Conservation (phyloP, 2,329 filamentous ascomycete genomes). For the Metarhizium album region DNA sequence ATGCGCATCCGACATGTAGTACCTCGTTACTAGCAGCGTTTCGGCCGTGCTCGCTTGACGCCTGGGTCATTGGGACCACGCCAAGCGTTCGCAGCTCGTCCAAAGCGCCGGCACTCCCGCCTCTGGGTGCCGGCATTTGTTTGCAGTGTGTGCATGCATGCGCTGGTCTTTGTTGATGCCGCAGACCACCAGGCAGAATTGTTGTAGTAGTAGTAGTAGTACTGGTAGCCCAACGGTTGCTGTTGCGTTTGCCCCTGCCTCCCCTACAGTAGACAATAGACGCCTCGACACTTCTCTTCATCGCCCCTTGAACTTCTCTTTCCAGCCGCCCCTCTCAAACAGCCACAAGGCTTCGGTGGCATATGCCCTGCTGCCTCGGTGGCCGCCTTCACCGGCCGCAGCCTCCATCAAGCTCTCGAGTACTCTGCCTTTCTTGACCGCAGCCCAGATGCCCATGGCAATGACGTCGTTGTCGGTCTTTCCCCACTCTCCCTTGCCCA, state of each 20-base stretch:
- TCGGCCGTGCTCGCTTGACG: too few species aligned
- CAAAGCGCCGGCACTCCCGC: not conserved
- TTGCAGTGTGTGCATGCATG: not conserved
- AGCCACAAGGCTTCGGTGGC: constrained; percentile 86
- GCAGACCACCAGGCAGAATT: not conserved
- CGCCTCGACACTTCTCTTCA: constrained; percentile 7
- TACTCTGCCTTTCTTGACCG: constrained; percentile 65
- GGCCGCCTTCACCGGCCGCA: constrained; percentile 55
- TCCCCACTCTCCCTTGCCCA: constrained; percentile 64
- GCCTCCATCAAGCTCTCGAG: constrained; percentile 69
- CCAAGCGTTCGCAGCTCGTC: not conserved
- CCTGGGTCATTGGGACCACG: not conserved
- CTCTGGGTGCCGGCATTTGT: not conserved
- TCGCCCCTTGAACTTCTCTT: constrained; percentile 48
- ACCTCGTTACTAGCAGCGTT: not conserved
- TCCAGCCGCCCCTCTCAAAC: constrained; percentile 63
- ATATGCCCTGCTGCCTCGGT: constrained; percentile 73
- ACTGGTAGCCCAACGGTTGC: too few species aligned
- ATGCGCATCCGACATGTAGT: not conserved
- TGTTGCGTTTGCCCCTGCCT: too few species aligned
- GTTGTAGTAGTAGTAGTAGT: too few species aligned
- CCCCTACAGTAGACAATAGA: too few species aligned
- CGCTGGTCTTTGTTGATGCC: not conserved
- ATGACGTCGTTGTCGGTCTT: constrained; percentile 46
- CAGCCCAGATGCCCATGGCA: constrained; percentile 72